phyloP scores from a whole-genome alignment of 192 early-diverging fungal species.

The Coemansia guatemalensis region DNA sequence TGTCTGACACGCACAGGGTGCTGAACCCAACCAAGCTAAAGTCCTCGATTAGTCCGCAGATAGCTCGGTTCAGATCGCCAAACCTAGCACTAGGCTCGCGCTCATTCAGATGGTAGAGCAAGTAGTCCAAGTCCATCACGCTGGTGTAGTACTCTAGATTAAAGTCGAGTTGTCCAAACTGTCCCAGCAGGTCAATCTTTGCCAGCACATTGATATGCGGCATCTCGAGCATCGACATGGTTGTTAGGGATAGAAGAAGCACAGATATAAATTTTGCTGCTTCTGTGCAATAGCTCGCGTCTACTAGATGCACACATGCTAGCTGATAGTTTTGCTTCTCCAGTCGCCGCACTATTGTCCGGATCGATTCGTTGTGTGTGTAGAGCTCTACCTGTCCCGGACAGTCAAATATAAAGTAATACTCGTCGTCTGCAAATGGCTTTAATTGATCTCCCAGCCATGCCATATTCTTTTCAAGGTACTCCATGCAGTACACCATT shows the following conservation, averaged over 20 bases:
- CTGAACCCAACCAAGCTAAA: constrained; percentile 90
- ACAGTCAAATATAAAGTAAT: constrained; percentile 95
- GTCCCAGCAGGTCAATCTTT: constrained; percentile 88
- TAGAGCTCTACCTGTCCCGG: constrained; percentile 98
- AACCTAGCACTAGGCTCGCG: constrained; percentile 55
- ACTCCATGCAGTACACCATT: constrained; percentile 96
- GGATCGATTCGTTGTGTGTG: constrained; percentile 87
- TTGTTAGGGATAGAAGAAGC: constrained; percentile 83
- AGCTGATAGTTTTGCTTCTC: constrained; percentile 66
- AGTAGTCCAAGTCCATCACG: constrained; percentile 84
- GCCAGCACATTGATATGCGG: constrained; percentile 97
- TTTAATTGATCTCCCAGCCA: constrained; percentile 83
- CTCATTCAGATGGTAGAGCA: constrained; percentile 77
- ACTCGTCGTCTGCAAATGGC: constrained; percentile 47
- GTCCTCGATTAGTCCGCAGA: constrained; percentile 91
- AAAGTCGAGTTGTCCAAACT: constrained; percentile 73
- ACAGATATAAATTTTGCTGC: constrained; percentile 92
- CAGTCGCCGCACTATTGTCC: constrained; percentile 69
- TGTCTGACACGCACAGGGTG: constrained; percentile 83
- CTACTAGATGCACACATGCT: constrained; percentile 82
- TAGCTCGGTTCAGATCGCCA: constrained; percentile 71
- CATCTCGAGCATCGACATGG: constrained; percentile 91
- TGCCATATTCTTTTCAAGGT: constrained; percentile 84
- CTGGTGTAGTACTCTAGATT: constrained; percentile 94
- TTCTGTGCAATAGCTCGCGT: constrained; percentile 91